Percentiles rank a stretch among this genome's conserved stretches.
These are phyloP conservation scores for Tuber umbilicatum DNA, from an alignment of 495 filamentous ascomycete genomes.

Conservation along the genomic window DNA sequence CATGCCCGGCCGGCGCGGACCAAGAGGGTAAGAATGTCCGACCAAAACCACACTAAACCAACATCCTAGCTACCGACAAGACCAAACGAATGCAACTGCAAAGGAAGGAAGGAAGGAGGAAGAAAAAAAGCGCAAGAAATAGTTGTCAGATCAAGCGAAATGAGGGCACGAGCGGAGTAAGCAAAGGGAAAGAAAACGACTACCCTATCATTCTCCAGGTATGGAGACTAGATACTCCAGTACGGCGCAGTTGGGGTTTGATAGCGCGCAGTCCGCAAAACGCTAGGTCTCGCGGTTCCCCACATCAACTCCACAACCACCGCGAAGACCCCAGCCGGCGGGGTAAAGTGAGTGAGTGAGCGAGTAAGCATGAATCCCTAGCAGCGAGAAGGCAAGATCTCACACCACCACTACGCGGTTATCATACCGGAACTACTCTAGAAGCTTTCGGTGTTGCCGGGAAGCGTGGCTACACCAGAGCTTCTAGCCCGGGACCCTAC, in stretches of 20 bases:
- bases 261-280: not conserved
- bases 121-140: not conserved
- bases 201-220: not conserved
- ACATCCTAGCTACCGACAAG: not conserved
- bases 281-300: not conserved
- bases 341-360: not conserved
- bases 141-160: not conserved
- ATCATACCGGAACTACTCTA: not conserved
- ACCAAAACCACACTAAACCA: not conserved
- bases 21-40: not conserved
- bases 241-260: not conserved
- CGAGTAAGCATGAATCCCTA: not conserved
- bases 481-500: not conserved
- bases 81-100: not conserved
- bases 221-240: not conserved
- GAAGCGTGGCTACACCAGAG: not conserved
- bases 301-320: not conserved
- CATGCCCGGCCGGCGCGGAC: not conserved
- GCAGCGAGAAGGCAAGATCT: not conserved
- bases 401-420: not conserved
- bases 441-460: not conserved
- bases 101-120: not conserved
- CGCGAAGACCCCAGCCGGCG: not conserved
- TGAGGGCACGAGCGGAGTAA: not conserved
- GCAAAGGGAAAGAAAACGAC: not conserved